Base-by-base conservation (phyloP, 768 basidiomycete genomes). In the Epithele typhae region DNA sequence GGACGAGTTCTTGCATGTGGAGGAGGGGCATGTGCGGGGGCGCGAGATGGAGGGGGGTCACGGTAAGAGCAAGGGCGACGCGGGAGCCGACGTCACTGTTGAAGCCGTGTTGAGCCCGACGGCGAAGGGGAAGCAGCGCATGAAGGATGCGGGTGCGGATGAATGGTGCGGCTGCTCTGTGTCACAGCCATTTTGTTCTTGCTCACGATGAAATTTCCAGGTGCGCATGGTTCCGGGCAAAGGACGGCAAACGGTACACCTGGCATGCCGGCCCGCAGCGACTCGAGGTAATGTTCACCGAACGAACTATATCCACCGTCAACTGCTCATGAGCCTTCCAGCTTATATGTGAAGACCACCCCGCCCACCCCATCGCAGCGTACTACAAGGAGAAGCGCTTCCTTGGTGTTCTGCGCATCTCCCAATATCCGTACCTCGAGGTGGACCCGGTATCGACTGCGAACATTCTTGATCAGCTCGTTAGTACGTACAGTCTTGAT, bases 341-440 rank as follows among this genome's bases (percentile, higher is more conserved):
- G 66, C 59, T 73, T 32, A 48, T 59, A 7, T 60, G 62, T 3
- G 64, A 63, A n/a, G 64, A 63, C 41, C 53, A 49, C 41, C 38
- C 56, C 0, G 45, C 63, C 43, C 52, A 57, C 19, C 61, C 68
- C 1, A 55, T 72, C 11, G 72, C 62, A 3, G 60, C 63, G 9
- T 71, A 64, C 49, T 56, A 64, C 46, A 59, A 49, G 35, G 61
- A 70, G 51, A 65, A 61, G 47, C 63, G 71, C 3, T 63, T 62
- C 47, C 36, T 66, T 47, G 48, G 59, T 30, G 57, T 72, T 3
- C 59, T 68, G 11, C 55, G 58, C 41, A 65, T 72, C 53, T 68
- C 64, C 25, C 59, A 64, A 25, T 48, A 63, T 9, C 68, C 69
- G 27, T 68, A 64, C 46, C 37, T 72, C 27, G 69, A 71, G 32